Evolutionary conservation across 331 rosid genomes (phyloP).

Genomic region (Quercus tomentella): DNA sequence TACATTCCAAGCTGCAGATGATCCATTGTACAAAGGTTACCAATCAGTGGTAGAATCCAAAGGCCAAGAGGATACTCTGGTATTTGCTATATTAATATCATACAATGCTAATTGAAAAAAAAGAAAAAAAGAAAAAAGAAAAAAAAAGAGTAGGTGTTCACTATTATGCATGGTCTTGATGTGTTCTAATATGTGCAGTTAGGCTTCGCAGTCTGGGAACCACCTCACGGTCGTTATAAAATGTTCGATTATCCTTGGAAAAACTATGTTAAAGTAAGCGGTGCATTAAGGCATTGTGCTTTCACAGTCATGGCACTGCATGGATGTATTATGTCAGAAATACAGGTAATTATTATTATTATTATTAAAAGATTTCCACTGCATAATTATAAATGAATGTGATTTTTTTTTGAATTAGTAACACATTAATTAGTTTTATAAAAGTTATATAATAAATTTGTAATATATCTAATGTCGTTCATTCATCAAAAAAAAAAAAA

Average conservation of each 20-base stretch:
- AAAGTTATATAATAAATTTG: too few species aligned
- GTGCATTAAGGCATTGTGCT: constrained; percentile 79
- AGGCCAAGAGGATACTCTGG: constrained; percentile 73
- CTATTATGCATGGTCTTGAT: too few species aligned
- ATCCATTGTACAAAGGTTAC: constrained; percentile 62
- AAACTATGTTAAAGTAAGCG: constrained; percentile 55
- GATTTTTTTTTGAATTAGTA: too few species aligned
- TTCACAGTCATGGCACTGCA: constrained; percentile 84
- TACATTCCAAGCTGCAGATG: constrained; percentile 69
- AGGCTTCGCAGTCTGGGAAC: constrained; percentile 81
- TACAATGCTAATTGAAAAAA: not conserved
- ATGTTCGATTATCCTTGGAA: constrained; percentile 67
- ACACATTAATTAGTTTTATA: too few species aligned
- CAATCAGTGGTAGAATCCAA: constrained; percentile 69
- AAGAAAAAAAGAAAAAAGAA: not conserved
- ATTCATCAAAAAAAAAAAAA: too few species aligned
- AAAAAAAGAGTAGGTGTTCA: not conserved
- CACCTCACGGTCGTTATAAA: constrained; percentile 75
- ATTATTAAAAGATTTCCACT: too few species aligned
- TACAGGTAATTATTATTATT: constrained; percentile 44
- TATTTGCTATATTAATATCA: constrained; percentile 9
- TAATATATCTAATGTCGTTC: too few species aligned
- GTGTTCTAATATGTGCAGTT: constrained; percentile 29
- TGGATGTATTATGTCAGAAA: constrained; percentile 80
- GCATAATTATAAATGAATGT: too few species aligned